These are phyloP conservation scores for Zangia roseola DNA, from an alignment of 768 basidiomycete species.

Conservation along the genomic window DNA sequence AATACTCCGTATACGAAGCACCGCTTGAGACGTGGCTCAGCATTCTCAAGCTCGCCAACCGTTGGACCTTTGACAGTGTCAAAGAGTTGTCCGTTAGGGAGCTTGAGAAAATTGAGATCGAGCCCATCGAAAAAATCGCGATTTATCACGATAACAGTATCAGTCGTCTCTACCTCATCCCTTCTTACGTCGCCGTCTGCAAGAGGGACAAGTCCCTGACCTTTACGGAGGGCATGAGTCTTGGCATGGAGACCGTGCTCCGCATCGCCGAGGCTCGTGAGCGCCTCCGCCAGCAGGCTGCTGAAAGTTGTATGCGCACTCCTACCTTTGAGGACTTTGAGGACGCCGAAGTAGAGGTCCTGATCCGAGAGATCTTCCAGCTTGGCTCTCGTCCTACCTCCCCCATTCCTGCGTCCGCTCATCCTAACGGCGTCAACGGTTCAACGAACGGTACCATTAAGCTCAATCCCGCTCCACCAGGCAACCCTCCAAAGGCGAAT, in stretches of 20 bases:
- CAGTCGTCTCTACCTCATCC: slow-evolving; percentile 34
- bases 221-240: slow-evolving; percentile 39
- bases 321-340: slow-evolving; percentile 35
- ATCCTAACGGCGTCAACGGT: slow-evolving; percentile 13
- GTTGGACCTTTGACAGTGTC: slow-evolving; percentile 42
- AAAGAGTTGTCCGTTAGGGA: slow-evolving; percentile 39
- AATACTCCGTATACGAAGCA: slow-evolving; percentile 40
- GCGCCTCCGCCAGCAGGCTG: slow-evolving; percentile 34
- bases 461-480: slow-evolving; percentile 18
- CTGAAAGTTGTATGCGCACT: slow-evolving; percentile 30
- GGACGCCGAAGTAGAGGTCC: slow-evolving; percentile 24
- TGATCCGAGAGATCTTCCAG: slow-evolving; percentile 29
- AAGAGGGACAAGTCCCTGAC: slow-evolving; percentile 36
- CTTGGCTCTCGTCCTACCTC: slow-evolving; percentile 29
- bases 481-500: slow-evolving; percentile 21
- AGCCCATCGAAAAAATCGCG: slow-evolving; percentile 36
- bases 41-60: slow-evolving; percentile 38
- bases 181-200: slow-evolving; percentile 36
- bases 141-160: slow-evolving; percentile 39
- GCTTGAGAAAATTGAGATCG: slow-evolving; percentile 37
- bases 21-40: slow-evolving; percentile 41
- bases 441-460: slow-evolving; percentile 13
- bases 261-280: slow-evolving; percentile 41
- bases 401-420: slow-evolving; percentile 9
- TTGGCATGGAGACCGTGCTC: slow-evolving; percentile 40